Base-by-base conservation (phyloP, 2,329 filamentous ascomycete genomes). In the Colletotrichum australisinense region DNA sequence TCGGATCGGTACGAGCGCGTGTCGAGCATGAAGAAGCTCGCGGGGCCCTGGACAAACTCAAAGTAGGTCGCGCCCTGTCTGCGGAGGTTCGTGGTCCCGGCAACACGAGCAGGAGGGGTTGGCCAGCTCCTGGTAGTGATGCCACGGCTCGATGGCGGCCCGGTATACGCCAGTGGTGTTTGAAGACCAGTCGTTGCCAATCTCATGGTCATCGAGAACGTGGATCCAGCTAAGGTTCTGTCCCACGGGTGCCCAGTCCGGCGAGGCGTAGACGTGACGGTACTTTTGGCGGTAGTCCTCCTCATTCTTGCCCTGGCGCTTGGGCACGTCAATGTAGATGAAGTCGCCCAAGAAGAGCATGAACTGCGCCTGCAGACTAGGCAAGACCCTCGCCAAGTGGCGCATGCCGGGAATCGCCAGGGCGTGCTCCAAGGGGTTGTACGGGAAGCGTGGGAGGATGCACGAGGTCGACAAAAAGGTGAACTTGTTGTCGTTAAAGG, bases 201-300 rank as follows among this genome's bases (percentile, higher is more conserved):
- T 98, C 80, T 99, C 97, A 79, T 99, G 97, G 80, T 99, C 97
- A 79, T 99, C 97, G 7, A 98, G 89, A 2, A 97, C 95, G 79
- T 99, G 97, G 57, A 98, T 94, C 97, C 97, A 99, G 78, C 95
- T 97, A n/a, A 98, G 86, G 68, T 95, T 92, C 76, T 93, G 88
- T 1, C 91, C 91, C 12, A 94, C 91, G 0, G 91, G 85, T 1
- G 90, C 87, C 97, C 97, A 99, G 76, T 98, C 96, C 0, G 96
- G 96, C 2, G 95, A 98, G 0, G 94, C 93, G 79, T 99, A 99
- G n/a, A 98, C 92, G 78, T 97, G 95, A 24, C 96, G 92, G 80
- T 99, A 99, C 80, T 98, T 95, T 79, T 94, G 91, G 63, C 95
- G 91, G 81, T 98, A 99, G 78, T 95, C 91, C 67, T 94, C 91